phyloP scores from a whole-genome alignment of 2,329 filamentous ascomycete species.

The Grosmannia huntii region DNA sequence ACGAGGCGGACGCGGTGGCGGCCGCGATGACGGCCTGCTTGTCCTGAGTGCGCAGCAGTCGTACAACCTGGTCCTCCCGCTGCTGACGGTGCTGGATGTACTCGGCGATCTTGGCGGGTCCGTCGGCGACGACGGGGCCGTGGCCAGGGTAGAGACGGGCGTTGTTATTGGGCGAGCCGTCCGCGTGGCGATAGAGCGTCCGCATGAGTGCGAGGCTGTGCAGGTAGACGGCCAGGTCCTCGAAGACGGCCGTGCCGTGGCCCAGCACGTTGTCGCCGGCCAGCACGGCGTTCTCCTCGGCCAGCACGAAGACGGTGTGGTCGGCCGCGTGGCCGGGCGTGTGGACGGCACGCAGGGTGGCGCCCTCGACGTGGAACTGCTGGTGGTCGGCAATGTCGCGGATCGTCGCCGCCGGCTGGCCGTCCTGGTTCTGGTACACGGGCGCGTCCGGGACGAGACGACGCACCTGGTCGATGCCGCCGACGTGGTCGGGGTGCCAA shows the following conservation, averaged over 20 bases:
- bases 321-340: conserved; percentile 60
- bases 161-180: conserved; percentile 34
- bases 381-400: conserved; percentile 36
- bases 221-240: conserved; percentile 52
- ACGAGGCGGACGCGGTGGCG: not conserved
- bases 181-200: conserved; percentile 43
- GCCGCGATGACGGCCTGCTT: not conserved
- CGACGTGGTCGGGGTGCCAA: conserved; percentile 81
- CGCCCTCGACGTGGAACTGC: conserved; percentile 35
- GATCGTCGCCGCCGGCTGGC: too few species aligned
- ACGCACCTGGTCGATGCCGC: conserved; percentile 59
- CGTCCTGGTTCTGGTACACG: conserved; percentile 49
- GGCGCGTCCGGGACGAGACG: conserved; percentile 46
- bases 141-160: conserved; percentile 80
- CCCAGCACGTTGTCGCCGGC: conserved; percentile 65
- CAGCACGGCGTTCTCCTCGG: conserved; percentile 56
- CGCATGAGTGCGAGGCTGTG: conserved; percentile 48
- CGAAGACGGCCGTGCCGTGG: conserved; percentile 61
- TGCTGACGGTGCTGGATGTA: conserved; percentile 73
- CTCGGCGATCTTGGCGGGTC: conserved; percentile 57
- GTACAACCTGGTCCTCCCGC: conserved; percentile 66
- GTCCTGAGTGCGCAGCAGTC: conserved; percentile 37
- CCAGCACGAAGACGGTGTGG: conserved; percentile 51
- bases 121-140: conserved; percentile 64
- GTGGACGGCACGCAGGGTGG: conserved; percentile 48